Conservation (phyloP, 257 asterid species). For the Henckelia pumila region DNA sequence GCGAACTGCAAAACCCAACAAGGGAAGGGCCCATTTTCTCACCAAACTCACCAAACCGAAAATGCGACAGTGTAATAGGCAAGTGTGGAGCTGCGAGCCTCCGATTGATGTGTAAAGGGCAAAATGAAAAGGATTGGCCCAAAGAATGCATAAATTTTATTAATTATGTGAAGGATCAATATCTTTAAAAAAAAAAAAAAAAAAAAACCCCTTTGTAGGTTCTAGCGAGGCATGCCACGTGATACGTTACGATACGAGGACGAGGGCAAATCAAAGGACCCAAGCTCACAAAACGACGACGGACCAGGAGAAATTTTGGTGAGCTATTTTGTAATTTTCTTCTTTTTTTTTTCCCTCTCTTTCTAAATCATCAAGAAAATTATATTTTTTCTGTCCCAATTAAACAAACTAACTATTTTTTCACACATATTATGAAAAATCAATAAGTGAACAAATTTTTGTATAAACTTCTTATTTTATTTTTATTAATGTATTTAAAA, state of each 20-base stretch:
- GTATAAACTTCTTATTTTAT: too few species aligned
- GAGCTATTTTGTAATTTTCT: too few species aligned
- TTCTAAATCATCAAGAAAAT: too few species aligned
- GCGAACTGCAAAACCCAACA: constrained; percentile 16
- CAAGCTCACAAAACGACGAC: constrained; percentile 3
- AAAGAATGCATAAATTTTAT: background rate
- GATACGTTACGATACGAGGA: constrained; percentile 4
- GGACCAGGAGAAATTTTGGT: constrained; percentile 10
- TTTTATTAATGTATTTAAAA: too few species aligned
- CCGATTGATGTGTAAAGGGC: constrained; percentile 10
- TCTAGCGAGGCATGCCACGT: constrained; percentile 17
- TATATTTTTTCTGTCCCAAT: too few species aligned
- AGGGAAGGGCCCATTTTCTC: constrained; percentile 12
- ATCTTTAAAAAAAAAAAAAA: too few species aligned
- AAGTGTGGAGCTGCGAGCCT: background rate
- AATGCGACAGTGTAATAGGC: background rate
- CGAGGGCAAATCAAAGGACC: background rate
- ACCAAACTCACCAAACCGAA: constrained; percentile 24
- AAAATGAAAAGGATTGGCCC: constrained; percentile 11
- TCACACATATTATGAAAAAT: too few species aligned
- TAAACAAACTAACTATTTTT: too few species aligned
- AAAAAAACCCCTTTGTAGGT: constrained; percentile 5
- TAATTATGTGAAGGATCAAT: constrained; percentile 15
- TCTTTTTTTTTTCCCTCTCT: too few species aligned
- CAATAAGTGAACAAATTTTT: too few species aligned